A percentile compares a stretch with the other conserved stretches of the same genome.
phyloP scores from a whole-genome alignment of 179 eudicot species.

The Drosera spatulata region DNA sequence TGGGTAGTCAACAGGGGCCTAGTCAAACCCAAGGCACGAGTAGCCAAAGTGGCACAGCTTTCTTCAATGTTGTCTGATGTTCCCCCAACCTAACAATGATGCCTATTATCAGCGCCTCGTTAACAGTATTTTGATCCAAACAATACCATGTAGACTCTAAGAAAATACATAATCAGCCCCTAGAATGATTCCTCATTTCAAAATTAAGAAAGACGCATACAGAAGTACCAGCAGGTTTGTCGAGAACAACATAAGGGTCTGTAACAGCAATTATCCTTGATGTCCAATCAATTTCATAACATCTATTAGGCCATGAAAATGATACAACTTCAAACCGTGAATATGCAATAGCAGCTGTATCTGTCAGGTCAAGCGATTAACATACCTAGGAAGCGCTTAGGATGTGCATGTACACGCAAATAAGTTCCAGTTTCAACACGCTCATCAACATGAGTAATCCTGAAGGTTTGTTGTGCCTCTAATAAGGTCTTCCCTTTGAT shows the following conservation, averaged over 20 bases:
- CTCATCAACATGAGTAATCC: slow-evolving; percentile 54
- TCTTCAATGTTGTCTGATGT: slow-evolving; percentile 91
- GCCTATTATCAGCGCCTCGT: no score
- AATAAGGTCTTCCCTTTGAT: slow-evolving; percentile 71
- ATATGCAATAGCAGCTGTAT: not conserved
- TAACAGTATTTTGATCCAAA: no score
- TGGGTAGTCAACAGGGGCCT: slow-evolving; percentile 76
- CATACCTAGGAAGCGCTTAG: slow-evolving; percentile 89
- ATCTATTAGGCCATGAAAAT: slow-evolving; percentile 27
- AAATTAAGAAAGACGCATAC: slow-evolving; percentile 32
- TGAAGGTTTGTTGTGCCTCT: slow-evolving; percentile 82
- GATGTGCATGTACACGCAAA: slow-evolving; percentile 92
- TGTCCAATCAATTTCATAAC: slow-evolving; percentile 95
- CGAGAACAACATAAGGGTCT: slow-evolving; percentile 74
- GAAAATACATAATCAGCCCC: no score
- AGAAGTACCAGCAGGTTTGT: slow-evolving; percentile 97
- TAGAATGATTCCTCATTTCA: no score
- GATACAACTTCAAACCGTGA: not conserved
- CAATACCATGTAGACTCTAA: not conserved
- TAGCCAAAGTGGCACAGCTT: slow-evolving; percentile 83
- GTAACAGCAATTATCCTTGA: slow-evolving; percentile 77
- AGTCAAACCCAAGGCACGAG: slow-evolving; percentile 74
- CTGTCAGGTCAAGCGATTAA: slow-evolving; percentile 1
- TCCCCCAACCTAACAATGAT: slow-evolving; percentile 73
- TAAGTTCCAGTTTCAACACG: slow-evolving; percentile 86